Evolutionary conservation across 441 rosid genomes (phyloP).

Genomic region (Kokia cookei): DNA sequence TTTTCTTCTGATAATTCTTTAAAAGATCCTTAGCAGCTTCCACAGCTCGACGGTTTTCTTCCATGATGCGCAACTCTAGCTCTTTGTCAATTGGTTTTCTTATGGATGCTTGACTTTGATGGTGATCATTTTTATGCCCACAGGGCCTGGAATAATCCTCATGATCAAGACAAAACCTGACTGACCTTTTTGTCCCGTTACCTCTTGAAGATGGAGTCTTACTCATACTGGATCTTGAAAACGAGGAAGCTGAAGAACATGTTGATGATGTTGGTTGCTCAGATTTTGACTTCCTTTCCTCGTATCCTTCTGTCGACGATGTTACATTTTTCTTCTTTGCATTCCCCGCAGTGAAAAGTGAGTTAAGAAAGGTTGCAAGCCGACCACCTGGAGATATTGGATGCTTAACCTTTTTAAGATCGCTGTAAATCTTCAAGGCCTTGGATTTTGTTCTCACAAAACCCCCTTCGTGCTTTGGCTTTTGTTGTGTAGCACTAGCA

Average conservation of each 20-base stretch:
- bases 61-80: constrained; percentile 33
- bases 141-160: constrained; percentile 37
- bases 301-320: constrained; percentile 11
- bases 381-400: constrained; percentile 59
- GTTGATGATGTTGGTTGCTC: constrained; percentile 28
- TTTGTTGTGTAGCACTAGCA: constrained; percentile 13
- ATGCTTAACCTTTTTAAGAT: constrained; percentile 52
- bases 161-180: constrained; percentile 52
- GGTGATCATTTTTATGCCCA: constrained; percentile 21
- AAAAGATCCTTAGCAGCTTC: constrained; percentile 63
- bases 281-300: constrained; percentile 13
- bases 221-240: constrained; percentile 61
- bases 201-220: constrained; percentile 45
- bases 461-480: constrained; percentile 34
- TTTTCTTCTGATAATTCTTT: constrained; percentile 55
- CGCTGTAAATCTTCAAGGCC: constrained; percentile 56
- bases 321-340: constrained; percentile 34
- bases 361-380: constrained; percentile 57
- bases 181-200: constrained; percentile 41
- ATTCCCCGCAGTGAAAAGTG: constrained; percentile 42
- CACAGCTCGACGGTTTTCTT: constrained; percentile 53
- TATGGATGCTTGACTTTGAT: not conserved
- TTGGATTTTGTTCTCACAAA: constrained; percentile 50
- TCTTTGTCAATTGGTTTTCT: constrained; percentile 19
- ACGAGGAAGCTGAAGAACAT: constrained; percentile 57